phyloP scores from a whole-genome alignment of 2,329 filamentous ascomycete species.

The Botryotinia calthae region DNA sequence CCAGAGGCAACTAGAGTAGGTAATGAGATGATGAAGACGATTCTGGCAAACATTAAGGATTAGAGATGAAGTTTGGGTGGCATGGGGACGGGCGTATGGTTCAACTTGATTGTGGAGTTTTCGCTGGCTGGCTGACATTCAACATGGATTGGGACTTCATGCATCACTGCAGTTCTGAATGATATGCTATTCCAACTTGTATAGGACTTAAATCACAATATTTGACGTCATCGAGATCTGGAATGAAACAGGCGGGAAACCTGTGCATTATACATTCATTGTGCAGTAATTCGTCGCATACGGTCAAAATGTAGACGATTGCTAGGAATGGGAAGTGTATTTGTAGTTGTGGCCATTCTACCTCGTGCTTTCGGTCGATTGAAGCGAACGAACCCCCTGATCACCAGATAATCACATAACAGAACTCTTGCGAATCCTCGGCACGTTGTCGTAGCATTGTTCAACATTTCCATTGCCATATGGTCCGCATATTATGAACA shows the following conservation, averaged over 20 bases:
- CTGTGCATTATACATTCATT: neutral
- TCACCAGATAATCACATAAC: conserved; percentile 16
- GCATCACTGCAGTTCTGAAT: neutral
- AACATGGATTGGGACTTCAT: neutral
- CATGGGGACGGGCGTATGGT: neutral
- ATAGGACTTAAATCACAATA: neutral
- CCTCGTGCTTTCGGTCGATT: conserved; percentile 8
- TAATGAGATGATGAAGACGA: conserved; percentile 96
- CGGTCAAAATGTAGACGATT: neutral
- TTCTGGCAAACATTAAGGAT: conserved; percentile 71
- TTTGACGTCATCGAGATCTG: neutral
- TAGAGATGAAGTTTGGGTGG: conserved; percentile 16
- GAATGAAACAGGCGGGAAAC: neutral
- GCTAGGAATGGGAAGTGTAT: conserved; percentile 7
- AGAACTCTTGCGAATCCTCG: neutral
- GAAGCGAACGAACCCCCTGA: neutral
- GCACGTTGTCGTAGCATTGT: conserved; percentile 12
- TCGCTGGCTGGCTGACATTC: neutral
- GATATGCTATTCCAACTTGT: neutral
- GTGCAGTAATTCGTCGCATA: neutral
- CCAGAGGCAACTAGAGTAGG: conserved; percentile 82
- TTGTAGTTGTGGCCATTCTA: conserved; percentile 7
- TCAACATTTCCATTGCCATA: conserved; percentile 19
- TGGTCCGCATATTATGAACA: conserved; percentile 27
- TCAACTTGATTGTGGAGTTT: neutral